Evolutionary conservation across 2,329 filamentous ascomycete genomes (phyloP).

Genomic region (Coniochaeta sp.): DNA sequence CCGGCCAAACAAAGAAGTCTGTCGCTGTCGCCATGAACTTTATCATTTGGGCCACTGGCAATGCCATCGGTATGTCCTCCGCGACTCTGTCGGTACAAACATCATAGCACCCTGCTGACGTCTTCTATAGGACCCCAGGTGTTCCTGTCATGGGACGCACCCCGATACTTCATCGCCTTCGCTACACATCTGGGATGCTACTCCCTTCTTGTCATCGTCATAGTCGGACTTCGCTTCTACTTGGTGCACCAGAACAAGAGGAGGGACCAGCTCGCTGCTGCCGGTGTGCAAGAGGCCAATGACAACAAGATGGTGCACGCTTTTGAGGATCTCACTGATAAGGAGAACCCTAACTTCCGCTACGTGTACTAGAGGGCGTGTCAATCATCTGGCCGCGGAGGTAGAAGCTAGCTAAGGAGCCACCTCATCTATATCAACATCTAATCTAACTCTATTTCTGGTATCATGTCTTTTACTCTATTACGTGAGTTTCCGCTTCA

Average conservation of each 20-base stretch:
- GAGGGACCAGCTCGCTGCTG: slow-evolving; percentile 39
- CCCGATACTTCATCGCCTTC: slow-evolving; percentile 63
- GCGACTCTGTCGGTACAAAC: no score
- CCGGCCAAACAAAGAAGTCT: slow-evolving; percentile 67
- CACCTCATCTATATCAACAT: not conserved
- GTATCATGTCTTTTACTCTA: not conserved
- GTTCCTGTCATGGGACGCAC: slow-evolving; percentile 51
- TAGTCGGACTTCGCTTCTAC: slow-evolving; percentile 51
- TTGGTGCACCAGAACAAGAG: slow-evolving; percentile 49
- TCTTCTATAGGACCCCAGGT: slow-evolving; percentile 47
- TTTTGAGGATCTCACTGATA: slow-evolving; percentile 57
- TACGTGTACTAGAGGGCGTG: slow-evolving; percentile 32
- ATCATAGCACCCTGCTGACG: no score
- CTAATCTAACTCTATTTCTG: not conserved
- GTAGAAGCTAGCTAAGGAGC: not conserved
- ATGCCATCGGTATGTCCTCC: slow-evolving; percentile 53
- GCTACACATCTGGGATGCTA: slow-evolving; percentile 65
- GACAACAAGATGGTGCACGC: slow-evolving; percentile 39
- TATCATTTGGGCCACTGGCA: slow-evolving; percentile 60
- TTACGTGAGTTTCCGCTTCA: not conserved
- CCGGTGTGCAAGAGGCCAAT: slow-evolving; percentile 29
- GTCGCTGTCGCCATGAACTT: slow-evolving; percentile 63
- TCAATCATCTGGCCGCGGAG: not conserved
- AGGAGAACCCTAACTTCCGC: slow-evolving; percentile 52
- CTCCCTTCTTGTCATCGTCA: slow-evolving; percentile 46